Evolutionary conservation across 805 yeast species (phyloP).

Genomic region (Wickerhamomyces strasburgensis): DNA sequence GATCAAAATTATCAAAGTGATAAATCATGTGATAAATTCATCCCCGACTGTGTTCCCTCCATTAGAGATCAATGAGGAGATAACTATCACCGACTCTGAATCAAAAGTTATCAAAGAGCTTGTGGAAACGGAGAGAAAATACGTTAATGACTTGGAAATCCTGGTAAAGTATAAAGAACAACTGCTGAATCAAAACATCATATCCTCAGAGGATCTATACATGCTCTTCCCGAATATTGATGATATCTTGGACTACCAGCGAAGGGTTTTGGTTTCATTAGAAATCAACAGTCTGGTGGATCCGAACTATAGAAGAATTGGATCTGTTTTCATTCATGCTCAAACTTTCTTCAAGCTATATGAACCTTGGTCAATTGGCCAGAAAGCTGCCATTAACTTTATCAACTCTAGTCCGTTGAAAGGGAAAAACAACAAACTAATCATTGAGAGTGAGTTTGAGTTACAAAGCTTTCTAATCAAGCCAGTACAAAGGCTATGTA

Average conservation of each 20-base stretch:
- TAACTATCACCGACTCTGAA: slow-evolving; percentile 45
- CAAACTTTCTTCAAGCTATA: slow-evolving; percentile 82
- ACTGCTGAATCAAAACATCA: slow-evolving; percentile 55
- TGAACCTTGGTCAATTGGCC: slow-evolving; percentile 93
- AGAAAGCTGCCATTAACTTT: slow-evolving; percentile 78
- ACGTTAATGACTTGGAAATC: slow-evolving; percentile 84
- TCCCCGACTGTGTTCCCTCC: slow-evolving; percentile 39
- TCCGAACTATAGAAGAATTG: slow-evolving; percentile 73
- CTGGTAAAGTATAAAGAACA: slow-evolving; percentile 64
- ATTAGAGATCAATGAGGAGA: slow-evolving; percentile 25
- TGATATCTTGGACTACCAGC: slow-evolving; percentile 85
- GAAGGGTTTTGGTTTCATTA: slow-evolving; percentile 79
- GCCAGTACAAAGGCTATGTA: slow-evolving; percentile 95
- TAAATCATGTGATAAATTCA: slow-evolving; percentile 56
- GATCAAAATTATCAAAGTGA: slow-evolving; percentile 67
- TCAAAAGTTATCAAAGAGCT: slow-evolving; percentile 81
- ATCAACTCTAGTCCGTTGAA: slow-evolving; percentile 56
- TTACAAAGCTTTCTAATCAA: slow-evolving; percentile 84
- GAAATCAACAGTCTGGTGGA: slow-evolving; percentile 83
- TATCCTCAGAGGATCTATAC: slow-evolving; percentile 76
- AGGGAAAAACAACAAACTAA: slow-evolving; percentile 46
- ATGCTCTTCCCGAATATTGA: slow-evolving; percentile 78
- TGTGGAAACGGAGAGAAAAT: slow-evolving; percentile 86
- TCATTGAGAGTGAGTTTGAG: slow-evolving; percentile 83
- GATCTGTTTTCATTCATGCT: slow-evolving; percentile 82